These are phyloP conservation scores for Diaporthe nobilis DNA, from an alignment of 2,329 filamentous ascomycete genomes.

Conservation along the genomic window DNA sequence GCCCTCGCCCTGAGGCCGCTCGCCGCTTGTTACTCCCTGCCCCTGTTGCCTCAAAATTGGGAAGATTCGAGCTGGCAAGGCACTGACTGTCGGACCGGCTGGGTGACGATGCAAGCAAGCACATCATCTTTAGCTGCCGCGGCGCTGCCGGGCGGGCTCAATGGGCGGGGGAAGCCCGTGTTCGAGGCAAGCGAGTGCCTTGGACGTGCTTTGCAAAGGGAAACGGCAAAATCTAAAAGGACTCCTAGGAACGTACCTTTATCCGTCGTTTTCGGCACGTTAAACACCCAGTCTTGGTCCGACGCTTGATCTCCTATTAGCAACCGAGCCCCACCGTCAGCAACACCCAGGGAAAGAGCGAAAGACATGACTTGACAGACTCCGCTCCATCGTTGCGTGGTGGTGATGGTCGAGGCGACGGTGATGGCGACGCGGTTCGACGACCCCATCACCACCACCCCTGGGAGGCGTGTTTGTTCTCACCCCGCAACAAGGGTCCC, in stretches of 20 bases:
- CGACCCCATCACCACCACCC: constrained; percentile 7
- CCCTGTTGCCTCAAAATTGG: neutral
- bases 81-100: neutral
- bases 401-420: neutral
- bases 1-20: too few species aligned
- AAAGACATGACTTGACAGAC: constrained; percentile 34
- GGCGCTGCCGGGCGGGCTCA: neutral
- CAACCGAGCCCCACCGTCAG: constrained; percentile 47
- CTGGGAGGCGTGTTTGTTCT: constrained; percentile 2
- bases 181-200: neutral
- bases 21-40: neutral
- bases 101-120: neutral
- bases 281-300: constrained; percentile 74
- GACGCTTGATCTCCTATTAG: constrained; percentile 72
- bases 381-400: constrained; percentile 17
- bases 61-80: neutral
- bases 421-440: constrained; percentile 1
- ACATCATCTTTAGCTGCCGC: neutral
- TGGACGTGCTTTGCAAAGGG: neutral
- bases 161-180: neutral
- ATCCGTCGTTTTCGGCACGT: constrained; percentile 74
- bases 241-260: constrained; percentile 64
- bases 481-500: neutral
- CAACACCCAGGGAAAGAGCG: constrained; percentile 41
- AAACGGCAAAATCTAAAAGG: neutral